phyloP scores from a whole-genome alignment of 352 stramenopile species.

The Globisporangium mamillatum region DNA sequence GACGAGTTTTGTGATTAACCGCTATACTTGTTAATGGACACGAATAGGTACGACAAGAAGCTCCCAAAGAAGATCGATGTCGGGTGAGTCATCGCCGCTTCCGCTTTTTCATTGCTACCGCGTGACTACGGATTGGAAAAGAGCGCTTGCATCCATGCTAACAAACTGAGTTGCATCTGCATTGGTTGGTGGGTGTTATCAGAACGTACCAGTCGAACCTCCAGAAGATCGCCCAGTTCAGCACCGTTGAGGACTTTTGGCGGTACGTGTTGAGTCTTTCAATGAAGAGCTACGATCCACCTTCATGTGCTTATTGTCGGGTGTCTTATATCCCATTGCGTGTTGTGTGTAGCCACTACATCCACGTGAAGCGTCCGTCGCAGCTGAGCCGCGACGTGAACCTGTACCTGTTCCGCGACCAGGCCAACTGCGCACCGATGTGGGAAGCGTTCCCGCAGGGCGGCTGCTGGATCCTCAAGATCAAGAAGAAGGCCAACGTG shows the following conservation, averaged over 20 bases:
- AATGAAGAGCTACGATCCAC: not conserved
- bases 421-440: slow-evolving; percentile 85
- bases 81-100: slow-evolving; percentile 38
- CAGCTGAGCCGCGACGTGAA: slow-evolving; percentile 91
- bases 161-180: not conserved
- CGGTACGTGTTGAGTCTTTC: slow-evolving; percentile 38
- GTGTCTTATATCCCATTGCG: not conserved
- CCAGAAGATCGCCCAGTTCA: slow-evolving; percentile 89
- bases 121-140: not conserved
- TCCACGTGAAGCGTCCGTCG: slow-evolving; percentile 92
- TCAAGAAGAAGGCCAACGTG: slow-evolving; percentile 93
- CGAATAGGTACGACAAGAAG: slow-evolving; percentile 93
- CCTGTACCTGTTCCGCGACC: slow-evolving; percentile 92
- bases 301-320: not conserved
- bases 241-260: slow-evolving; percentile 93
- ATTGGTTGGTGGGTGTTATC: slow-evolving; percentile 6
- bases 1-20: not conserved
- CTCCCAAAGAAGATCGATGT: slow-evolving; percentile 89
- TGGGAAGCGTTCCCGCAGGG: slow-evolving; percentile 92
- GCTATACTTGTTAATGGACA: not conserved
- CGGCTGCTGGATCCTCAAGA: slow-evolving; percentile 94
- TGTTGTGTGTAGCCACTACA: slow-evolving; percentile 68
- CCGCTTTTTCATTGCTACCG: not conserved
- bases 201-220: slow-evolving; percentile 81
- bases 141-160: slow-evolving; percentile 6